Base-by-base conservation (phyloP, 1,284 basidiomycete species). In the Cryptococcus wingfieldii region DNA sequence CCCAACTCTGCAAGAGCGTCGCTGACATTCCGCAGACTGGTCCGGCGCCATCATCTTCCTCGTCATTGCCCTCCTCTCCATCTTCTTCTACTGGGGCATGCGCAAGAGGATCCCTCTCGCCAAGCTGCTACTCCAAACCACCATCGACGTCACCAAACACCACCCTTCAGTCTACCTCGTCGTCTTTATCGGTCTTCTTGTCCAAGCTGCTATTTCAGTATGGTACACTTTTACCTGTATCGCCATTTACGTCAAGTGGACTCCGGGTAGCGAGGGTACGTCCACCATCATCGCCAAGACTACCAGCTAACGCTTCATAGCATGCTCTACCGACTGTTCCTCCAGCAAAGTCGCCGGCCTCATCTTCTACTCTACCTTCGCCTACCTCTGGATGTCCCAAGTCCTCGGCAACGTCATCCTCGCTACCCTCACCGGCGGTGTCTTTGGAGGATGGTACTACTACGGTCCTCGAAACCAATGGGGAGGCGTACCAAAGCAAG, bases 161-260 rank as follows among this genome's bases (percentile, higher is more conserved):
- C 88, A 92, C 75, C 83, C 81, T 55, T 85, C 84, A 46, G 88
- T 91, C 25, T 92, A 89, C 68, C 77, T 84, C n/a, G 86, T 91
- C 14, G 87, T 86, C 1, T 83, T 93, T 62, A 62, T 81, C 37
- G 84, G 87, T 2, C 78, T 91, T 9, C 64, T 90, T 51, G 50
- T 90, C 2, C 87, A 91, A 67, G 83, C 88, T 0, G 83, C 81
- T 3, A 71, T 88, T 41, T 83, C 83, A 55, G 83, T 88, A 81
- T 88, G 78, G 50, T 66, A 64, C 49, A 53, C 66, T 14, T 69
- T 69, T 60, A 75, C 74, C 19, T 64, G 62, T 19, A 62, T 75
- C 27, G 72, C 71, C 7, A 86, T 86, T 38, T 89, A 89, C 71
- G 79, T 83, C 43, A 87, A 86, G 69, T 90, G 83, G 81, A 89